Base-by-base conservation (phyloP, 148 eudicot genomes). In the Camellia granthamiana region DNA sequence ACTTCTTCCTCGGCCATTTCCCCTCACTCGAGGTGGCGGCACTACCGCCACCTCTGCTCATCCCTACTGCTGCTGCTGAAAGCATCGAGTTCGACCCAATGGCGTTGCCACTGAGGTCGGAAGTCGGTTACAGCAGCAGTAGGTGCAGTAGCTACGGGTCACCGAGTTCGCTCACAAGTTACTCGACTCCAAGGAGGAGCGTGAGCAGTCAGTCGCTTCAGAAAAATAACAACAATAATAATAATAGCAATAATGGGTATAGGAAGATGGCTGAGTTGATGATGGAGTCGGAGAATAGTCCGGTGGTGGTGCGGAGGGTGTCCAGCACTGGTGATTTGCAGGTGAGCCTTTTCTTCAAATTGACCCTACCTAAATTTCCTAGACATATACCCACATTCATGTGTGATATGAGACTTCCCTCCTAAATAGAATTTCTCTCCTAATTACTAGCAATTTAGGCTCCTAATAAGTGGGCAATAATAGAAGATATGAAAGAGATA, bases 171-270 rank as follows among this genome's bases (percentile, higher is more conserved):
- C 71, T 64, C 19, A 60, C 82, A 5, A 75, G 85, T 41, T 73
- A 64, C 38, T 80, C 73, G 18, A 13, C 74, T 13, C 62, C 75
- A 54, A 78, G 80, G 43, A 54, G 67, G 12, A 81, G 83, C 88
- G 63, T 84, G 59, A 89, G 91, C 70, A 92, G 92, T 78, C 91
- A 86, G 75, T 90, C 94, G 23, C 87, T 92, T 44, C 86, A 76
- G 23, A 84, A 80, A 63, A 88, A 87, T 51, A 46, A 68, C 3
- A 42, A 30, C 38, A 30, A 47, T n/a, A 69, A 30, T 30, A 30
- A 30, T 30, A 30, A 30, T 30, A 30, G 38, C 38, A 30, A 30
- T 30, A 30, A 30, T 30, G 38, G 38, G 38, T 30, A 30, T 30
- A 30, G 38, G 38, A 30, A 30, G 38, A 30, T 30, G 38, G 38